Conservation (phyloP, 2,329 filamentous ascomycete genomes). For the Pseudocercospora musae region DNA sequence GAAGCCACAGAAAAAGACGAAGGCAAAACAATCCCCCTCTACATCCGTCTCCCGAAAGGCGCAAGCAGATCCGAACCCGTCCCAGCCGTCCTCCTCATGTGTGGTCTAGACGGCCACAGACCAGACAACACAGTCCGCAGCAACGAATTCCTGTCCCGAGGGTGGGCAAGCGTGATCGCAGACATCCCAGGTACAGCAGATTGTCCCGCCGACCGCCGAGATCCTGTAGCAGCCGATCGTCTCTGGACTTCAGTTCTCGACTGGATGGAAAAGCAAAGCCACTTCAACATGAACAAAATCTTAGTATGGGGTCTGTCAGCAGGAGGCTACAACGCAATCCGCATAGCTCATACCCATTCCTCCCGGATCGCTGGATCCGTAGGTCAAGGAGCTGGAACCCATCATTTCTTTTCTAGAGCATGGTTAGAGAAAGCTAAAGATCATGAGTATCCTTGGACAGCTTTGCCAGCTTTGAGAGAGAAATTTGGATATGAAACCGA, state of each 20-base stretch:
- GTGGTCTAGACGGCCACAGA: constrained; percentile 61
- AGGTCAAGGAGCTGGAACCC: constrained; percentile 62
- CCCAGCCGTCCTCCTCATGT: constrained; percentile 57
- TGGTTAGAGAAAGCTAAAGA: constrained; percentile 62
- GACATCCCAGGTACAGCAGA: constrained; percentile 60
- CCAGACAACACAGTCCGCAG: constrained; percentile 60
- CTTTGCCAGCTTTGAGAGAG: constrained; percentile 47
- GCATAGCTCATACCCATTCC: constrained; percentile 65
- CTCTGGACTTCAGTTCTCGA: constrained; percentile 61
- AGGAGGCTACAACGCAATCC: constrained; percentile 64
- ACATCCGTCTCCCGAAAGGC: constrained; percentile 36
- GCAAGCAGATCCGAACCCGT: constrained; percentile 33
- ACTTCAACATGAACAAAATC: constrained; percentile 57
- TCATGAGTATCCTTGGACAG: constrained; percentile 55
- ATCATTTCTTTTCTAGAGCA: constrained; percentile 58
- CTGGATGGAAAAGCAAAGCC: constrained; percentile 53
- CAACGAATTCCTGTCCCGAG: constrained; percentile 60
- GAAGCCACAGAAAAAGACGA: constrained; percentile 35
- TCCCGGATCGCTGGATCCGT: constrained; percentile 53
- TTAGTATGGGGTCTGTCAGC: constrained; percentile 63
- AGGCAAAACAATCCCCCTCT: constrained; percentile 39
- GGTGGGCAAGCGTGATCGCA: constrained; percentile 60
- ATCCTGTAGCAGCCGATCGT: constrained; percentile 59
- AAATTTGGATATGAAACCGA: constrained; percentile 61
- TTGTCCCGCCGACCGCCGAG: constrained; percentile 60